These are phyloP conservation scores for Vigna unguiculata DNA, from an alignment of 306 rosid species.

Conservation along the genomic window DNA sequence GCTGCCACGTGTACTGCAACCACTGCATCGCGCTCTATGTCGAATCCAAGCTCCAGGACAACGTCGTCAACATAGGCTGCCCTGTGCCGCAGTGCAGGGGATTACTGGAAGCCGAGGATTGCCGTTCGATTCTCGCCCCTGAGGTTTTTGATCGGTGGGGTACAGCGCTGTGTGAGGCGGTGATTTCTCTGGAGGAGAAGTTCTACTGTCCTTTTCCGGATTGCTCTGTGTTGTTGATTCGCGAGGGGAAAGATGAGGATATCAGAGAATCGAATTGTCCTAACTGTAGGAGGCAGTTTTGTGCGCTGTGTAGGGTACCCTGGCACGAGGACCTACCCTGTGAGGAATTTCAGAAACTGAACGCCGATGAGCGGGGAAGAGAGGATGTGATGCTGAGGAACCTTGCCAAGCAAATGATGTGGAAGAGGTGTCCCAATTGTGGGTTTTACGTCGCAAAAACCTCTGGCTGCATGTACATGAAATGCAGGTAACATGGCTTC, in stretches of 20 bases:
- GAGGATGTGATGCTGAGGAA: conserved; percentile 53
- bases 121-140: conserved; percentile 38
- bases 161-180: conserved; percentile 47
- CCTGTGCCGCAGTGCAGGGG: conserved; percentile 50
- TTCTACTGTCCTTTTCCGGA: conserved; percentile 56
- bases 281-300: conserved; percentile 52
- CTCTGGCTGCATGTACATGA: conserved; percentile 50
- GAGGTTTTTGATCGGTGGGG: conserved; percentile 58
- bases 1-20: conserved; percentile 43
- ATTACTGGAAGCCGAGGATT: conserved; percentile 40
- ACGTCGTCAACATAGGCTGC: conserved; percentile 41
- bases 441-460: conserved; percentile 49
- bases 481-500: conserved; percentile 50
- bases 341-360: conserved; percentile 50
- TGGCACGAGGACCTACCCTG: conserved; percentile 55
- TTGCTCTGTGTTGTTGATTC: conserved; percentile 51
- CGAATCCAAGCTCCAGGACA: conserved; percentile 41
- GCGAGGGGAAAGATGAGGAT: conserved; percentile 37
- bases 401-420: conserved; percentile 44
- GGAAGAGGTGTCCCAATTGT: conserved; percentile 56
- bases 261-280: conserved; percentile 49
- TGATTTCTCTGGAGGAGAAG: conserved; percentile 33
- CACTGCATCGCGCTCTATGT: conserved; percentile 46
- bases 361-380: conserved; percentile 43
- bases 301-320: conserved; percentile 52